A percentile compares a stretch with the other conserved stretches of the same genome.
These are phyloP conservation scores for Domatiomyces catenatus DNA, from an alignment of 2,329 filamentous ascomycete species.

Conservation along the genomic window DNA sequence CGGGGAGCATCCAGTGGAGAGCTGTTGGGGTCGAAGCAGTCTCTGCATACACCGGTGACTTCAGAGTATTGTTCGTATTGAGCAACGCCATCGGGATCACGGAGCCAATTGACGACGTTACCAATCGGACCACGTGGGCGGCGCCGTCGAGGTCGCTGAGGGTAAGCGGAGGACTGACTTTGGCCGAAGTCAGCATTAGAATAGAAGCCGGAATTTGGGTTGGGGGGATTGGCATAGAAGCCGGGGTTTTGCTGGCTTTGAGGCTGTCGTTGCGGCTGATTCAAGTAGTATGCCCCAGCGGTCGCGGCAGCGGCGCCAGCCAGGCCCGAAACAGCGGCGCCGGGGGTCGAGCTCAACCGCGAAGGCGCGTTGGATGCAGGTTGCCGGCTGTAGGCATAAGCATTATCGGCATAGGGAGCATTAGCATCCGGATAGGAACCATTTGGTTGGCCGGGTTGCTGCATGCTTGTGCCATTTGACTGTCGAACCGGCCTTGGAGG, in stretches of 20 bases:
- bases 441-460: conserved; percentile 17
- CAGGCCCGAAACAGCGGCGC: conserved; percentile 23
- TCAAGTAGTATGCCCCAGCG: conserved; percentile 28
- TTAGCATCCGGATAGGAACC: conserved; percentile 3
- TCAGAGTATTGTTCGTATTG: conserved; percentile 55
- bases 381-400: neutral
- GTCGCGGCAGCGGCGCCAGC: conserved; percentile 21
- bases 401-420: neutral
- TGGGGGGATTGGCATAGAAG: neutral
- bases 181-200: conserved; percentile 10
- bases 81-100: conserved; percentile 47
- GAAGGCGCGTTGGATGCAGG: neutral
- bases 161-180: conserved; percentile 12
- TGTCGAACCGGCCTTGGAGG: conserved; percentile 23
- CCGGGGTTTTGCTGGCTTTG: conserved; percentile 9
- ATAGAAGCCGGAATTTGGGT: neutral
- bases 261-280: conserved; percentile 19
- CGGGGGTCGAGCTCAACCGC: conserved; percentile 12
- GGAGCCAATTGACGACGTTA: conserved; percentile 45
- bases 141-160: conserved; percentile 27
- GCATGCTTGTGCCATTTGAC: conserved; percentile 4
- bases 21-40: conserved; percentile 48
- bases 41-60: conserved; percentile 48
- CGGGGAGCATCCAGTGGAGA: conserved; percentile 43
- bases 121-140: conserved; percentile 42